Conservation (phyloP, 495 filamentous ascomycete species). For the Viridothelium virens region DNA sequence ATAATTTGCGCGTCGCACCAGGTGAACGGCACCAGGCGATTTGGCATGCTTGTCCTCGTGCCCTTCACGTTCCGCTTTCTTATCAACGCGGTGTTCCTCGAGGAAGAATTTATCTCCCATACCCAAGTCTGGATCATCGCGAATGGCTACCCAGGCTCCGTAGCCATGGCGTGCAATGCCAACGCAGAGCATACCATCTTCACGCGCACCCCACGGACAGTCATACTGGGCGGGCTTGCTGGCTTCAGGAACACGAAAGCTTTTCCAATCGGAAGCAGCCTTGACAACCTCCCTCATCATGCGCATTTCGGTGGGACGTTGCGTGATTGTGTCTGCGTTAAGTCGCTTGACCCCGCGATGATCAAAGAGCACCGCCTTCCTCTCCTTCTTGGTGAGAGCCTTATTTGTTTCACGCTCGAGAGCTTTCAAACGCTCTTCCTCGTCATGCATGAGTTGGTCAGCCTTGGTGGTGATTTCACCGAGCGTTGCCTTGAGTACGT, state of each 20-base stretch:
- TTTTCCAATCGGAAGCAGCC: conserved; percentile 55
- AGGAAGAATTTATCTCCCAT: conserved; percentile 92
- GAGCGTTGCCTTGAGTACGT: conserved; percentile 61
- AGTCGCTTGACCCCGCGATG: conserved; percentile 83
- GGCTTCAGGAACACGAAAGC: conserved; percentile 83
- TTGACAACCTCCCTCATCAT: conserved; percentile 66
- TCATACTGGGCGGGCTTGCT: conserved; percentile 80
- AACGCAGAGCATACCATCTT: conserved; percentile 95
- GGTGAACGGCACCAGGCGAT: conserved; percentile 89
- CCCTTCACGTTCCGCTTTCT: conserved; percentile 74
- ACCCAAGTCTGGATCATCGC: conserved; percentile 79
- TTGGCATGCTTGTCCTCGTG: conserved; percentile 68
- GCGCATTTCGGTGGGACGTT: conserved; percentile 79
- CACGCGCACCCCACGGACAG: conserved; percentile 80
- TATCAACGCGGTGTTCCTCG: conserved; percentile 95
- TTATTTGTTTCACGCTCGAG: conserved; percentile 62
- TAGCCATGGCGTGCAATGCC: conserved; percentile 90
- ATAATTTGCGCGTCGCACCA: conserved; percentile 91
- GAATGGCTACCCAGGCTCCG: conserved; percentile 85
- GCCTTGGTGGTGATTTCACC: conserved; percentile 68
- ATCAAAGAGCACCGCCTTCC: conserved; percentile 91
- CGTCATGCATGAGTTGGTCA: conserved; percentile 58
- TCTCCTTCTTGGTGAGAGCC: conserved; percentile 84
- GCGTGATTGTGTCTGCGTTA: conserved; percentile 88
- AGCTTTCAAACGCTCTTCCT: conserved; percentile 50